Percentiles rank a stretch among this genome's conserved stretches.
phyloP scores from a whole-genome alignment of 2,329 filamentous ascomycete genomes.

The Dactylellina drechsleri region DNA sequence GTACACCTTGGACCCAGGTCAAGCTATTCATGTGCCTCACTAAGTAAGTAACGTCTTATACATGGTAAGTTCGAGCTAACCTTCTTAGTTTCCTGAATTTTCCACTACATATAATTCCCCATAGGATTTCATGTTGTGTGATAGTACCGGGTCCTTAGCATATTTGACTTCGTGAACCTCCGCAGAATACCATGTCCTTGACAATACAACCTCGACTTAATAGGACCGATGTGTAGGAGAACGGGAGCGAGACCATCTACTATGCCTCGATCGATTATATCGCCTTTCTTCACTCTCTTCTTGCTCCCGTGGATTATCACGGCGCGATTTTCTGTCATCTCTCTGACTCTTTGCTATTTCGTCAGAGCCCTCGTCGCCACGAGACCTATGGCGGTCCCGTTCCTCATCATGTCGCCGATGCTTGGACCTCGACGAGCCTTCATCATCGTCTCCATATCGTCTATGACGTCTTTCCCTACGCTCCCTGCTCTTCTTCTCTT shows the following conservation, averaged over 20 bases:
- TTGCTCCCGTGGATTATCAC: not conserved
- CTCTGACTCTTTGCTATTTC: slow-evolving; percentile 3
- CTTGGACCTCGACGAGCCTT: slow-evolving; percentile 17
- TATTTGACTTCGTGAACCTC: too few relatives aligned
- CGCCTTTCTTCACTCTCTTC: slow-evolving; percentile 9
- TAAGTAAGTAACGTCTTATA: too few relatives aligned
- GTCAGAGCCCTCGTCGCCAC: slow-evolving; percentile 2
- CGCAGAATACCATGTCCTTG: too few relatives aligned
- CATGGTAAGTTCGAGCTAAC: too few relatives aligned
- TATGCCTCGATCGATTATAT: slow-evolving; percentile 22
- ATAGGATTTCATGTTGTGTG: too few relatives aligned
- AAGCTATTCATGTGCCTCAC: too few relatives aligned
- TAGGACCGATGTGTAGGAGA: too few relatives aligned
- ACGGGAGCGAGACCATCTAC: slow-evolving; percentile 27
- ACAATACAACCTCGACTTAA: too few relatives aligned
- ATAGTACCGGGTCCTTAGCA: too few relatives aligned
- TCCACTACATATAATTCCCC: too few relatives aligned
- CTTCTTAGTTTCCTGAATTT: too few relatives aligned
- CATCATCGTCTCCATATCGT: slow-evolving; percentile 14
- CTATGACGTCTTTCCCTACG: slow-evolving; percentile 12
- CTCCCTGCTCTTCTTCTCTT: slow-evolving; percentile 19
- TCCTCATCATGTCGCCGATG: slow-evolving; percentile 12
- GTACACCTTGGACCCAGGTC: too few relatives aligned
- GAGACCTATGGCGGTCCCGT: not conserved
- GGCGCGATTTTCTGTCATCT: slow-evolving; percentile 1